Conservation (phyloP, 306 rosid species). For the Sphenostylis stenocarpa region DNA sequence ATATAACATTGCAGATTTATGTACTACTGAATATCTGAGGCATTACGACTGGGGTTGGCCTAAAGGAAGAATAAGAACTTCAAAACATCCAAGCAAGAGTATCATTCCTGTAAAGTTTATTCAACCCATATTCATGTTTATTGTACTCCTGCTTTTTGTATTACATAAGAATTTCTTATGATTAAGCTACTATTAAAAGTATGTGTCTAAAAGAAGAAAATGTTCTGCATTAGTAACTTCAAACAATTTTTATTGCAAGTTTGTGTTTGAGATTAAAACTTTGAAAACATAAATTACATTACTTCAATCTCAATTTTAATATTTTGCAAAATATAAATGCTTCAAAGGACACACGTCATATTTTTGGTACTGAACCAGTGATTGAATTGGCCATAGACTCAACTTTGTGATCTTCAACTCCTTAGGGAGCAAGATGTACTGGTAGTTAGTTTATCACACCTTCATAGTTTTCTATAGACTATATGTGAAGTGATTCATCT, state of each 20-base stretch:
- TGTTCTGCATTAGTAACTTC: not conserved
- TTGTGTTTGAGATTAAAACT: not conserved
- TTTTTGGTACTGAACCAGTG: not conserved
- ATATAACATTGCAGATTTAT: conserved; percentile 10
- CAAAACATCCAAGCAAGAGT: not conserved
- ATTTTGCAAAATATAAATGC: not conserved
- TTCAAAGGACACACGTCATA: not conserved
- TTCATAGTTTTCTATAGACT: not conserved
- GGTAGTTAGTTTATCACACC: not conserved
- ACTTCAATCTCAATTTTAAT: not conserved
- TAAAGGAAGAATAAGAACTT: not conserved
- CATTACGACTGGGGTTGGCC: not conserved
- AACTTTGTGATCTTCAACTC: not conserved
- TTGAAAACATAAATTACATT: not conserved
- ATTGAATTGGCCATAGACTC: not conserved
- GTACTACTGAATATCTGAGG: not conserved
- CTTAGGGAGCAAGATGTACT: not conserved
- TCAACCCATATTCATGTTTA: not conserved
- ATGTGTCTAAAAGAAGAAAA: not conserved
- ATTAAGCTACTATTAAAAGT: not conserved
- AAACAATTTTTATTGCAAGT: not conserved
- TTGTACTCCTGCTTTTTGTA: not conserved
- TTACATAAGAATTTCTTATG: not conserved
- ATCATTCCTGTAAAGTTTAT: not conserved
- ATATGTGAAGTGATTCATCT: not conserved